Base-by-base conservation (phyloP, 371 early-diverging fungal species). In the Massospora cicadina region DNA sequence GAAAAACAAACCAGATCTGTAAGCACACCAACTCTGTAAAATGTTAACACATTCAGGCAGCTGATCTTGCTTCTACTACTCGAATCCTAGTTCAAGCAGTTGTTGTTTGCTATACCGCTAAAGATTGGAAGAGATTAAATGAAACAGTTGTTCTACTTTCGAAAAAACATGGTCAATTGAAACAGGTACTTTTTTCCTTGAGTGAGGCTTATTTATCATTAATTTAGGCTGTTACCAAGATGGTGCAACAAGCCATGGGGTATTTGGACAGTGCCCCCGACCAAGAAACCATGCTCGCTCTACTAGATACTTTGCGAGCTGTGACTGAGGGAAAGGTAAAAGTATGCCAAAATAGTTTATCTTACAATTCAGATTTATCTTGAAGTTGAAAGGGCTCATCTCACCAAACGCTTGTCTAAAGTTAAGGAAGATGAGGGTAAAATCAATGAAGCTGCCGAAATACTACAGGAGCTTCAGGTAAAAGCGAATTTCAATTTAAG, bases 261-360 rank as follows among this genome's bases (percentile, higher is more conserved):
- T 91, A 82, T 62, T 72, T 98, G 33, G 94, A 93, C 64, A 71
- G 78, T 67, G 88, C 89, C 23, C 88, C 89, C 7, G 82, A 89
- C 68, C 81, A 83, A 81, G 79, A 81, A 43, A 81, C 84, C 23
- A 88, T 90, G 72, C 77, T 93, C 32, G 90, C 90, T 72, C 81
- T 95, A 68, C 94, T 98, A 58, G 90, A 91, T 58, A 88, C 95
- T 21, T 77, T 98, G 71, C 80, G 97, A 43, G 87, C 86, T 12
- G 94, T 96, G 2, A 98, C 98, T 1, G 98, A 97, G 68, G 98
- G 96, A 66, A 97, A 95, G 81, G 90, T 89, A 78, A 7, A 58
- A 5, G 31, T 13, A 33, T 5, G 25, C 29, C 31, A 33, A 32
- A 5, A 7, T 2, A 31, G 26, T 21, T 43, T 17, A 64, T 25